Base-by-base conservation (phyloP, 257 asterid genomes). In the Penstemon newberryi region DNA sequence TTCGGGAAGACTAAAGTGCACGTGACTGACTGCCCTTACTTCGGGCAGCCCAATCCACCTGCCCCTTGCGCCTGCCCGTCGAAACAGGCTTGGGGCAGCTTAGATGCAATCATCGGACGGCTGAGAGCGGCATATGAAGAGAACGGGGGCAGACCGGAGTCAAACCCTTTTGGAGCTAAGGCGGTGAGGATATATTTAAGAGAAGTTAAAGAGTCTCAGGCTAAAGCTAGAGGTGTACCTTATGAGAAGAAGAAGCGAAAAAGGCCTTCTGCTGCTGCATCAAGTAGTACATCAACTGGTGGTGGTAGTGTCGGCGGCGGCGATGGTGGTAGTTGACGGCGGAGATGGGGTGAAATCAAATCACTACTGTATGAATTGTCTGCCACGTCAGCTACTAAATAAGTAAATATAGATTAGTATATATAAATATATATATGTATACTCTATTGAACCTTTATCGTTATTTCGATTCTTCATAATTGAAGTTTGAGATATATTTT, bases 1-100 rank as follows among this genome's bases (percentile, higher is more conserved):
- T 81, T 81, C 73, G 85, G 85, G 19, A 81, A 81, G 60, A 81
- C 85, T 6, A 81, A 81, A 74, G 86, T 78, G 56, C 86, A 81
- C 81, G 77, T 69, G 9, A 40, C 73, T 0, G 71, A 43, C 3
- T 81, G 86, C 70, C 83, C 83, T 8, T 66, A 78, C 73, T 81
- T 78, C 83, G 86, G 86, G 7, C 83, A 78, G 70, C 83, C 81
- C 7, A 70, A 5, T 37, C 86, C 86, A 0, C 81, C 86, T 0
- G 67, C 77, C 5, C 77, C 86, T 2, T 81, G 86, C 72, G 68
- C 66, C 53, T 81, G 86, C 81, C 75, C 50, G 42, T 51, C 67
- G 36, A 81, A 52, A 49, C 85, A 81, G 73, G 85, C 85, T 1
- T 81, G 85, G 85, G 85, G 85, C 11, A 81, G 85, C 75, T 77